Percentiles rank a stretch among this genome's conserved stretches.
Evolutionary conservation across 2,329 filamentous ascomycete genomes (phyloP).

Genomic region (Laburnicola sp.): DNA sequence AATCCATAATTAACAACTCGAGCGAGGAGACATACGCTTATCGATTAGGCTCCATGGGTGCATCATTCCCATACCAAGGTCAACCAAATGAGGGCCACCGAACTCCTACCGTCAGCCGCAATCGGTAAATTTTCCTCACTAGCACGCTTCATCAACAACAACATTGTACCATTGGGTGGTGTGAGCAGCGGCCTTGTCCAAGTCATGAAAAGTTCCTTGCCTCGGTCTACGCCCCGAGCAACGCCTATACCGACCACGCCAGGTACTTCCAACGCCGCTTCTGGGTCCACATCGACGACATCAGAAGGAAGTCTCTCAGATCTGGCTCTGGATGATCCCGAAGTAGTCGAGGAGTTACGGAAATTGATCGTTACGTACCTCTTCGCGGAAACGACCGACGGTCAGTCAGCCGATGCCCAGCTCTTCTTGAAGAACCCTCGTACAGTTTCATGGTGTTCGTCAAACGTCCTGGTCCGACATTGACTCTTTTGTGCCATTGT

Average conservation of each 20-base stretch:
- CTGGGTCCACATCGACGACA: too few species aligned
- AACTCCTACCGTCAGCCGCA: slow-evolving; percentile 30
- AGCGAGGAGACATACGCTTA: neutral
- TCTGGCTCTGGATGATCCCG: slow-evolving; percentile 24
- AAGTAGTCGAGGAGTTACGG: slow-evolving; percentile 28
- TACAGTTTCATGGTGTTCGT: slow-evolving; percentile 26
- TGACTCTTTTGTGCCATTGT: slow-evolving; percentile 27
- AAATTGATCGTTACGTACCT: slow-evolving; percentile 26
- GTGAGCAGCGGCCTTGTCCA: slow-evolving; percentile 25
- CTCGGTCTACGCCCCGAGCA: slow-evolving; percentile 6
- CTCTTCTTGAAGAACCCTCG: slow-evolving; percentile 30
- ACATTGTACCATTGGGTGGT: slow-evolving; percentile 27
- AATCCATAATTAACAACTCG: neutral
- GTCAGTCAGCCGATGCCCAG: slow-evolving; percentile 32
- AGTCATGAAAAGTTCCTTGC: slow-evolving; percentile 11
- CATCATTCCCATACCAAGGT: slow-evolving; percentile 33
- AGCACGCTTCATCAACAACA: slow-evolving; percentile 27
- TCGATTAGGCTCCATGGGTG: slow-evolving; percentile 32
- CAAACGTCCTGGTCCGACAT: slow-evolving; percentile 29
- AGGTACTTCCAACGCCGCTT: neutral
- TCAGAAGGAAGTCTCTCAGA: too few species aligned
- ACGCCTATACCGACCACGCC: slow-evolving; percentile 21
- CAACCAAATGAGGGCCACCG: slow-evolving; percentile 22
- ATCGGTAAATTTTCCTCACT: slow-evolving; percentile 30
- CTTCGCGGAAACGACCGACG: slow-evolving; percentile 33